Base-by-base conservation (phyloP, 73 alveolate species). In the Stentor coeruleus region DNA sequence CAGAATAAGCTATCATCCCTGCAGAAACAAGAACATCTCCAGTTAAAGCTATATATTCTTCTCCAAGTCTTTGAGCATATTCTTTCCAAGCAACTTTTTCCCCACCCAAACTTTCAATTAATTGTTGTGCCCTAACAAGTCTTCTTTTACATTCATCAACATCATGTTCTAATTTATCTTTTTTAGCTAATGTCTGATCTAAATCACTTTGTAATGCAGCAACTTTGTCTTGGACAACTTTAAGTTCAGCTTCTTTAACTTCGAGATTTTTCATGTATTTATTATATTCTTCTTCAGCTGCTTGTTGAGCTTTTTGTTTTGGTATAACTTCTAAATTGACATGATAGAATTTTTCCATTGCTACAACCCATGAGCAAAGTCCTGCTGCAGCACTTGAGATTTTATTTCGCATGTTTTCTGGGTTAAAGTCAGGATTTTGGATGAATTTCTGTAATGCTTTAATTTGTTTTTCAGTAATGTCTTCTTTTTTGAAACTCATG, bases 21-120 rank as follows among this genome's bases (percentile, higher is more conserved):
- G 95, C 35, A 37, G 95, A 84, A 1, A 92, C 40, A 31, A 92
- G 89, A 4, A 91, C 85, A 88, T 92, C 98, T 38, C 98, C 98
- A 81, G 87, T 77, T 20, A 92, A 60, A 81, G 83, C 83, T 6
- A 77, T 81, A 40, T 85, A 85, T 59, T 59, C 93, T 40, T 96
- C 81, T 58, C 88, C 89, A 73, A 81, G 58, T 38, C 86, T 59
- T 79, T 81, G 57, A 0, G 98, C 96, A 40, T 92, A 88, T 77
- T 91, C 97, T 58, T 93, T 90, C 99, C 99, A 98, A 80, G 98
- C 94, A 35, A 94, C 97, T 88, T 98, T 96, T 86, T 98, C 99
- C 36, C 99, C 99, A 33, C 99, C 99, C 74, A 98, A 88, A 38
- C 97, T 91, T 81, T 97, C 97, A 84, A 96, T 98, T 87, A 98